phyloP scores from a whole-genome alignment of 176 grass and related monocot genomes.

The Triticum timopheevii region DNA sequence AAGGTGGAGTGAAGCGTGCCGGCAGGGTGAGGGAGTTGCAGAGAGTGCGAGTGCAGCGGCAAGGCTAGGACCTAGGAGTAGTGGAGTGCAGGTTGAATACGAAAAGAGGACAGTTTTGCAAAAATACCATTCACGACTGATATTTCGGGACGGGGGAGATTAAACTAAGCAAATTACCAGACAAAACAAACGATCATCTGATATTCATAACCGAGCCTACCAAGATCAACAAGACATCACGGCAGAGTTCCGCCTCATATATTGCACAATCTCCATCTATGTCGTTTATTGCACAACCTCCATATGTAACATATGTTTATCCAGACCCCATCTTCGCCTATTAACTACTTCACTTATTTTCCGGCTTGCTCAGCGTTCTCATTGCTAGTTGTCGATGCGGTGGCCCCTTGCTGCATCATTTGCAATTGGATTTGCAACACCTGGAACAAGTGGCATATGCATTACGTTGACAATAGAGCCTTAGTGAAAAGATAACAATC shows the following conservation, averaged over 20 bases:
- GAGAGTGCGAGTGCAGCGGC: too few species aligned
- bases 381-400: constrained; percentile 18
- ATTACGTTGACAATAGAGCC: background rate
- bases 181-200: constrained; percentile 11
- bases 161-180: background rate
- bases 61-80: too few species aligned
- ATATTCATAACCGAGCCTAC: constrained; percentile 8
- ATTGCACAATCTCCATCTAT: constrained; percentile 15
- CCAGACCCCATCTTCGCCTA: constrained; percentile 13
- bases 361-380: constrained; percentile 28
- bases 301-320: background rate
- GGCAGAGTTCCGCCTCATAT: constrained; percentile 25
- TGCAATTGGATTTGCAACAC: constrained; percentile 66
- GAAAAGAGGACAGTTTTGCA: too few species aligned
- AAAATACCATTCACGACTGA: too few species aligned
- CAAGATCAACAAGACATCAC: constrained; percentile 26
- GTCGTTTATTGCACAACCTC: background rate
- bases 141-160: too few species aligned
- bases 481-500: background rate
- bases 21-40: too few species aligned
- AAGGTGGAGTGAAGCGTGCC: too few species aligned
- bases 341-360: constrained; percentile 37
- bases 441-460: constrained; percentile 33
- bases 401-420: constrained; percentile 46
- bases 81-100: too few species aligned